These are phyloP conservation scores for Rhizophora mangle DNA, from an alignment of 345 rosid genomes.

Conservation along the genomic window DNA sequence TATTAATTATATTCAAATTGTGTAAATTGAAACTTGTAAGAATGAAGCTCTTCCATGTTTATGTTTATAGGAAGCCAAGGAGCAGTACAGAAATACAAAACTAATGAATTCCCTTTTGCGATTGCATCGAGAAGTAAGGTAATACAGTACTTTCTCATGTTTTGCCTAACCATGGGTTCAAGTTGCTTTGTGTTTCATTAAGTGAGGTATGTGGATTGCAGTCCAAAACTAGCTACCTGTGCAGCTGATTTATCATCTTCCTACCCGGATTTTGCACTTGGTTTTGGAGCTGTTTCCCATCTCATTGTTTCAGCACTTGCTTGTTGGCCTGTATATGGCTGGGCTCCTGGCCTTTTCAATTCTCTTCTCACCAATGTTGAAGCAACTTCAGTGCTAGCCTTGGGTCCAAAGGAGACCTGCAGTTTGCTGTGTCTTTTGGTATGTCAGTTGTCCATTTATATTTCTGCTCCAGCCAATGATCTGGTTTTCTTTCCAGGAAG, in stretches of 20 bases:
- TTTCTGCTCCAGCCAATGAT: neutral
- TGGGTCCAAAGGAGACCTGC: conserved; percentile 98
- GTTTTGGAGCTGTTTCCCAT: conserved; percentile 95
- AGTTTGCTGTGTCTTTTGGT: conserved; percentile 91
- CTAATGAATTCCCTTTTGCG: conserved; percentile 81
- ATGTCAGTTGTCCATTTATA: conserved; percentile 32
- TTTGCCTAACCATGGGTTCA: conserved; percentile 9
- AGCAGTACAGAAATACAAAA: conserved; percentile 90
- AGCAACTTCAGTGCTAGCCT: conserved; percentile 58
- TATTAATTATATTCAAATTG: conserved; percentile 1
- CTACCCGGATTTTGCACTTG: conserved; percentile 86
- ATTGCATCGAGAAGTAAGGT: conserved; percentile 95
- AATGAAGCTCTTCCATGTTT: conserved; percentile 19
- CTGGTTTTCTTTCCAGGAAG: too few species aligned
- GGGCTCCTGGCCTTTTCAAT: conserved; percentile 95
- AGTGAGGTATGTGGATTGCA: conserved; percentile 44
- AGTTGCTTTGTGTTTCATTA: conserved; percentile 15
- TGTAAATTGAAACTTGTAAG: neutral
- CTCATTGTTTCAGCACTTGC: conserved; percentile 86
- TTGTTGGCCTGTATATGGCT: conserved; percentile 91
- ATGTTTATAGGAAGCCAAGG: conserved; percentile 66
- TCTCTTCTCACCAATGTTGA: conserved; percentile 75
- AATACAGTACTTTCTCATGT: conserved; percentile 14
- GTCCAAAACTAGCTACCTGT: conserved; percentile 94
- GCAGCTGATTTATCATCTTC: conserved; percentile 88